Base-by-base conservation (phyloP, 805 yeast genomes). In the Kodamaea kaohsiungensis region DNA sequence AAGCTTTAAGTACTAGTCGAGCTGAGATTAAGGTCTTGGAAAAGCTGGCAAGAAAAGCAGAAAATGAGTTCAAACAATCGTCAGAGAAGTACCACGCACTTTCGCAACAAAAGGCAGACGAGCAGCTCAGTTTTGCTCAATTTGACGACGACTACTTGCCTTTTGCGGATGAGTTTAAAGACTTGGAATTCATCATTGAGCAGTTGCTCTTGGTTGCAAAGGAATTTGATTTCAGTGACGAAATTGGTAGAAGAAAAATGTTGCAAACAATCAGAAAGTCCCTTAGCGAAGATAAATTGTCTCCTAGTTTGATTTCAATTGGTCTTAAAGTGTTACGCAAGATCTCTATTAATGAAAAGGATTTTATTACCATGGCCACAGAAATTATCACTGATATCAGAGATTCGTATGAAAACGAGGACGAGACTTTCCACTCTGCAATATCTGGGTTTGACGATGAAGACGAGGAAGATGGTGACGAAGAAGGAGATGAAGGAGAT, bases 361-460 rank as follows among this genome's bases (percentile, higher is more conserved):
- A 93, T 72, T 92, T 92, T 65, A 82, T 89, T 22, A 84, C 89
- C 38, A 87, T 91, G 84, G 79, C 88, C 16, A 82, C 88, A n/a
- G 98, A 93, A 75, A 83, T 91, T 15, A 85, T 91, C 39, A 85
- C 90, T 43, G 98, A 92, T 74, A 77, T 92, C 49, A 82, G 90
- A 65, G 97, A 91, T 67, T 78, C 85, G 7, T 81, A 78, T 30
- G 62, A 66, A 50, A 78, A 74, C 39, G 85, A 79, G 48, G 65
- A 56, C 33, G 70, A 63, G 17, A 62, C 70, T 1, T 66, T 66
- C 40, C 63, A 64, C 17, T 65, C 69, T 1, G 70, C 70, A 10
- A 60, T 54, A 19, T 64, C 67, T 2, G 59, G 64, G 13, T 58
- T 62, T 48, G 65, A 53, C 9, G 59, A 58, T 43, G 58, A 49